Evolutionary conservation across 1,139 yeast genomes (phyloP), one percentile per base, ranked within the genome.

Genomic region (Nakaseomyces glabratus): DNA sequence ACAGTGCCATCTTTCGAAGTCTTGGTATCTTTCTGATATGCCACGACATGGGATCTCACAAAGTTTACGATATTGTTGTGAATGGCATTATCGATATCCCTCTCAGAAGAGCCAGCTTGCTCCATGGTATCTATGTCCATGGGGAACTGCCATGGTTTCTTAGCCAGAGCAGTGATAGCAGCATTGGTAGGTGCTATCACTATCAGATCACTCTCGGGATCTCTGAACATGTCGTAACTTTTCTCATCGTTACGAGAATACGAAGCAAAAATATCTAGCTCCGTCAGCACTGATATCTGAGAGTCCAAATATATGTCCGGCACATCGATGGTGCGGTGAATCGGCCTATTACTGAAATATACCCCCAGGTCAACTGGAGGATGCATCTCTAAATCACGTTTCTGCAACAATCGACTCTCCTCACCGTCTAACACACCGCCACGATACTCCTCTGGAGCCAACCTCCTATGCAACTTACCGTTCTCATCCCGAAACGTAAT

Each of bases 121-220:
- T 46, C 49, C 17, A 48, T 24, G 29, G 57, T 52, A 5, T 60
- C 62, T 12, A 73, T 57, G 1, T 60, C 41, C 7, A 49, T 55
- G 1, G 88, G 86, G 52, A 75, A 78, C 48, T 76, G 75, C 86
- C 86, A 78, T 22, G 86, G 86, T 49, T 78, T 78, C 41, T 57
- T 29, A 32, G 39, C 52, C 55, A 58, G 51, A 22, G 47, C 56
- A 44, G 53, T 58, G 18, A 79, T 60, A 3, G 82, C 82, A 14
- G 56, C 54, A 49, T 79, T 71, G 2, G 71, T 61, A 5, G 88
- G 86, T 3, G 84, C 77, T 47, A 79, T 67, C 6, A 79, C 60
- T 43, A 70, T 63, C 57, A 48, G 23, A 26, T 47, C 45, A 23
- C 41, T 39, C 9, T 42, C 28, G 2, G 41, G 39, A 20, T 48